A percentile compares a stretch with the other conserved stretches of the same genome.
These are phyloP conservation scores for Aspergillus funiculosus DNA, from an alignment of 495 filamentous ascomycete genomes.

Conservation along the genomic window DNA sequence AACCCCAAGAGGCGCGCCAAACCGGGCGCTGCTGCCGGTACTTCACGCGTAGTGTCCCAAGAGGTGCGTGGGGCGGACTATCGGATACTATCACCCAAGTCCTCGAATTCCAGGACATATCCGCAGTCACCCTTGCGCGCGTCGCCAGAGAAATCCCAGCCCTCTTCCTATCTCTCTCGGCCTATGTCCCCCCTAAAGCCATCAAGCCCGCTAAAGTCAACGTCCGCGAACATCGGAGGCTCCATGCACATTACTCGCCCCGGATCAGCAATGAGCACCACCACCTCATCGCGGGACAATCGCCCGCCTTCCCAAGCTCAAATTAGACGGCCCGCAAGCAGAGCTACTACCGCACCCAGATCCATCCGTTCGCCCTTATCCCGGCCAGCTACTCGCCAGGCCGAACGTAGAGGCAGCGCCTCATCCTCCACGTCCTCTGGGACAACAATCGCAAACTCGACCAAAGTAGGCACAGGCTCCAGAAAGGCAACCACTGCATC, in stretches of 20 bases:
- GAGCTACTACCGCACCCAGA: constrained; percentile 26
- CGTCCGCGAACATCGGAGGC: constrained; percentile 21
- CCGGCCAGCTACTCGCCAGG: constrained; percentile 39
- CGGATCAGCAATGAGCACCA: constrained; percentile 16
- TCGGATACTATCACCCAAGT: constrained; percentile 71
- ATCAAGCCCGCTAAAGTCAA: constrained; percentile 45
- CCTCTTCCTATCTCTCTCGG: constrained; percentile 45
- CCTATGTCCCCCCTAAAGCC: constrained; percentile 52
- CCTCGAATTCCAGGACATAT: constrained; percentile 67
- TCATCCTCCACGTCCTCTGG: constrained; percentile 44
- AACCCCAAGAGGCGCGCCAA: constrained; percentile 58
- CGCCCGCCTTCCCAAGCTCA: constrained; percentile 26
- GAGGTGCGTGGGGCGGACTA: constrained; percentile 42
- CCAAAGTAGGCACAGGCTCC: constrained; percentile 39
- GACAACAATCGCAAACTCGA: constrained; percentile 56
- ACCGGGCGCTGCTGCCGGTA: constrained; percentile 29
- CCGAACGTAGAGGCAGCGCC: constrained; percentile 38
- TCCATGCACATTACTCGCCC: constrained; percentile 20
- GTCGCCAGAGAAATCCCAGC: constrained; percentile 40
- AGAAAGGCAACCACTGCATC: constrained; percentile 46
- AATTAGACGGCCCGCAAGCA: constrained; percentile 28
- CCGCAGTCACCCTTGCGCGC: constrained; percentile 52
- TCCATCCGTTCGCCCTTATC: constrained; percentile 31
- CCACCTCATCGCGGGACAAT: constrained; percentile 9
- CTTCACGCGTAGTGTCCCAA: constrained; percentile 48